phyloP scores from a whole-genome alignment of 305 asterid genomes.

The Nicotiana rustica region DNA sequence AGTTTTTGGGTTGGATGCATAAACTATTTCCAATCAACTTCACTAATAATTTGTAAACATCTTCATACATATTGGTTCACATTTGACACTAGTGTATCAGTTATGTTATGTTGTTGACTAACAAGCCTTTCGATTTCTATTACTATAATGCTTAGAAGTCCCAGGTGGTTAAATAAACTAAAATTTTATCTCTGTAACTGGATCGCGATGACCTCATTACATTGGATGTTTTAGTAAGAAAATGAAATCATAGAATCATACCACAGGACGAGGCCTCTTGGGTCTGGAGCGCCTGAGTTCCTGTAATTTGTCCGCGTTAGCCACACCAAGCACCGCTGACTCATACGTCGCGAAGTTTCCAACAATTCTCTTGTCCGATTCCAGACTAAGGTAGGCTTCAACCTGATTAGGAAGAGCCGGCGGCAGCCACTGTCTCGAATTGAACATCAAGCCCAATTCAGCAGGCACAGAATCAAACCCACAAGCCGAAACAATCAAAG shows the following conservation, averaged over 20 bases:
- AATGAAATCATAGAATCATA: not conserved
- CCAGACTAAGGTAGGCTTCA: conserved; percentile 84
- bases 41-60: not conserved
- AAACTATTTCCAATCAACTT: not conserved
- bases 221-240: not conserved
- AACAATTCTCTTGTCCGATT: conserved; percentile 71
- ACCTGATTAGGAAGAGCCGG: conserved; percentile 64
- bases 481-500: conserved; percentile 79
- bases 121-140: not conserved
- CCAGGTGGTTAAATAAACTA: not conserved
- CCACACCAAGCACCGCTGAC: conserved; percentile 85
- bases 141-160: not conserved
- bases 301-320: conserved; percentile 61
- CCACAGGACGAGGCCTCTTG: conserved; percentile 61
- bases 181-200: not conserved
- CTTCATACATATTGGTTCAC: not conserved
- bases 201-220: not conserved
- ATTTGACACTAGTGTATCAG: not conserved
- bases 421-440: conserved; percentile 62
- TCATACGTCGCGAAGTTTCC: conserved; percentile 83
- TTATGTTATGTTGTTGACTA: not conserved
- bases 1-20: not conserved
- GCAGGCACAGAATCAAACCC: conserved; percentile 94
- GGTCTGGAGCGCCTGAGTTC: conserved; percentile 71
- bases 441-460: conserved; percentile 79